Base-by-base conservation (phyloP, 306 rosid genomes). In the Gastrolobium bilobum region DNA sequence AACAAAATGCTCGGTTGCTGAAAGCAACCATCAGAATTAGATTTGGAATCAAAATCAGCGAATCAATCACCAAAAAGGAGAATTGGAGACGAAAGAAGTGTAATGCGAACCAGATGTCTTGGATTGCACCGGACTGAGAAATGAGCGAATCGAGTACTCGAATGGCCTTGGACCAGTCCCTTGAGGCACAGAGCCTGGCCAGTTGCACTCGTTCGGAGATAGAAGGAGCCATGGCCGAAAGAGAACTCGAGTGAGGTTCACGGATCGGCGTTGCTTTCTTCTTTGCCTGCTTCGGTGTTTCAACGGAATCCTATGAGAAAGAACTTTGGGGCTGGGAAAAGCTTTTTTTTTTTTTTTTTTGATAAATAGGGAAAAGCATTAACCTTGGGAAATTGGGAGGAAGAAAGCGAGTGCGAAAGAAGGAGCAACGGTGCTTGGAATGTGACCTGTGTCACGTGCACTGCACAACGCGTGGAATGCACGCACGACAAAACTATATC, bases 141-240 rank as follows among this genome's bases (percentile, higher is more conserved):
- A 91, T 78, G 43, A 91, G 82, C 51, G 89, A 88, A 86, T 91
- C 97, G 44, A 91, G 86, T 65, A 89, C 51, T 63, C 94, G 86
- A 75, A 91, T 91, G 44, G 97, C 97, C 79, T 88, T 91, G 87
- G 97, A 91, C 97, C 97, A 91, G 79, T 91, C 91, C 79, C 86
- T 89, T 5, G 91, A 85, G 87, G 81, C 73, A 46, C 97, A 91
- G 46, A 85, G 83, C 85, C 67, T 89, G 67, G 92, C 92, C 4
- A 91, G 92, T 84, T 91, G 88, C 43, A 84, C 85, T 35, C 97
- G 82, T 86, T 88, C 92, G 43, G 94, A 85, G 83, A 73, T 31
- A 5, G 87, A 80, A 35, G 91, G 75, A 63, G 84, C 83, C 92
- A 89, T 89, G 77, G 66, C 29, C 51, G 43, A 31, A 10, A 56